Conservation (phyloP, 306 rosid species). For the Astragalus membranaceus region DNA sequence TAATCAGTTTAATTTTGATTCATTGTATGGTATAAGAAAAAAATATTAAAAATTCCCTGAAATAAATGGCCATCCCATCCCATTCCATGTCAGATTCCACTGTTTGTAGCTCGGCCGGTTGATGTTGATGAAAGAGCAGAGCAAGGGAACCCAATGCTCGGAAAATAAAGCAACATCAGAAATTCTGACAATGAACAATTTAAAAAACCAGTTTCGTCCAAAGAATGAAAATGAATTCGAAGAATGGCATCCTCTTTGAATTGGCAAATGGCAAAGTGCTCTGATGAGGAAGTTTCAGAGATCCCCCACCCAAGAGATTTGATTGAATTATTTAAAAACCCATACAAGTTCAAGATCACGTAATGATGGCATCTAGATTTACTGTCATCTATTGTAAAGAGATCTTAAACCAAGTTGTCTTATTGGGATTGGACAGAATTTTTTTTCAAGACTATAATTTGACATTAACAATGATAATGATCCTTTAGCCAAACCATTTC, state of each 20-base stretch:
- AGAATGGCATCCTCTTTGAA: constrained; percentile 29
- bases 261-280: constrained; percentile 17
- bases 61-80: constrained; percentile 44
- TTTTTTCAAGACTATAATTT: constrained; percentile 20
- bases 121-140: constrained; percentile 42
- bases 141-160: constrained; percentile 36
- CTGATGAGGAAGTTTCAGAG: constrained; percentile 23
- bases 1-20: constrained; percentile 34
- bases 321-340: constrained; percentile 14
- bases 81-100: constrained; percentile 62
- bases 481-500: constrained; percentile 26
- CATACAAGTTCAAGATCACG: constrained; percentile 36
- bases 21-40: not conserved
- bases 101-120: constrained; percentile 41
- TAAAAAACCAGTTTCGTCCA: not conserved
- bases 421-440: constrained; percentile 40
- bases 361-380: constrained; percentile 18
- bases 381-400: constrained; percentile 27
- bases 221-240: constrained; percentile 14
- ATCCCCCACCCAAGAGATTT: not conserved
- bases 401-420: constrained; percentile 37
- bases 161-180: constrained; percentile 17
- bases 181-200: constrained; percentile 23
- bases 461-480: constrained; percentile 35
- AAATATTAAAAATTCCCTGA: constrained; percentile 17